A percentile compares a stretch with the other conserved stretches of the same genome.
These are phyloP conservation scores for Kwoniella dendrophila DNA, from an alignment of 768 basidiomycete genomes.

Conservation along the genomic window DNA sequence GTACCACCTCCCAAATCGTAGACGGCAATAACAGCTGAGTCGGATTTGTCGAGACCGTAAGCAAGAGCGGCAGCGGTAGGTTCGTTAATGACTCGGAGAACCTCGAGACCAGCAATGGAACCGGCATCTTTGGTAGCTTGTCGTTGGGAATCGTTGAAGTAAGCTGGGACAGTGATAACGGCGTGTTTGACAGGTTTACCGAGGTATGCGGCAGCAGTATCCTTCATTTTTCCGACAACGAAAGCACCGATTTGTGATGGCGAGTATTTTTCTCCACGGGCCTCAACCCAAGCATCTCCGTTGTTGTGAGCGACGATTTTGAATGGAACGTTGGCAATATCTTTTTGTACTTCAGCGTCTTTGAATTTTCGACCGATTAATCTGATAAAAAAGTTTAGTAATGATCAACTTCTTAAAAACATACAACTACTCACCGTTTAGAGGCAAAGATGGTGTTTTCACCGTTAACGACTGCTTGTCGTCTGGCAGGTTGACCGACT, in stretches of 20 bases:
- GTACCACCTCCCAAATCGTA: conserved; percentile 98
- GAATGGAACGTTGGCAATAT: conserved; percentile 66
- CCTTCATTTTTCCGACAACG: conserved; percentile 76
- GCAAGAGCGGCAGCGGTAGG: conserved; percentile 98
- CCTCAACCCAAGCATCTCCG: conserved; percentile 70
- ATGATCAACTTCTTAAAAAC: conserved; percentile 4
- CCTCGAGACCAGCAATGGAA: conserved; percentile 94
- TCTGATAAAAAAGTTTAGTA: conserved; percentile 27
- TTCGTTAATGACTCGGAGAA: conserved; percentile 97
- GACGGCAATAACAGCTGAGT: conserved; percentile 87
- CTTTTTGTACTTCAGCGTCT: conserved; percentile 91
- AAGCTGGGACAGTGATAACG: conserved; percentile 94
- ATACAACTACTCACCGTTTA: conserved; percentile 48
- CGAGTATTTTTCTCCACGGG: conserved; percentile 75
- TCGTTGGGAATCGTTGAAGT: conserved; percentile 99
- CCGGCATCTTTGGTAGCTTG: conserved; percentile 99
- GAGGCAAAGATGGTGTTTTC: conserved; percentile 84
- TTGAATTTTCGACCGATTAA: conserved; percentile 85
- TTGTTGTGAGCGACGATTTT: conserved; percentile 65
- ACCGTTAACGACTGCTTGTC: conserved; percentile 95
- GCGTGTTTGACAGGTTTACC: conserved; percentile 93
- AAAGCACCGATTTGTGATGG: conserved; percentile 59
- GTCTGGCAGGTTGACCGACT: conserved; percentile 93
- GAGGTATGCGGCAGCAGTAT: conserved; percentile 89
- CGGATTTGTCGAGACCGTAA: conserved; percentile 88